These are phyloP conservation scores for Mycena epipterygia DNA, from an alignment of 768 basidiomycete species.

Conservation along the genomic window DNA sequence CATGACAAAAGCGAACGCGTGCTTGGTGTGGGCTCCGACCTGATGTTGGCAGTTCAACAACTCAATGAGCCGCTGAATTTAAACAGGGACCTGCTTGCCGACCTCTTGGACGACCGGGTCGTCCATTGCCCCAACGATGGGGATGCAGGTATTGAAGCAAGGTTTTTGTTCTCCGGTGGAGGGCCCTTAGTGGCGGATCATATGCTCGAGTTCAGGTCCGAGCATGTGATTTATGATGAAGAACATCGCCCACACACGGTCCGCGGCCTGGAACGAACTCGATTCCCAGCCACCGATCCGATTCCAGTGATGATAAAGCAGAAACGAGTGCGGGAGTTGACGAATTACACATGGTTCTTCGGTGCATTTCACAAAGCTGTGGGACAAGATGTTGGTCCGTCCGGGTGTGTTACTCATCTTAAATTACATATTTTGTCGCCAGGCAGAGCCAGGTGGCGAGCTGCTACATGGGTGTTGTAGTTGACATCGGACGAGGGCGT, in stretches of 20 bases:
- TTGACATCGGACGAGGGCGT: too few species aligned
- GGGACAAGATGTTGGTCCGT: too few species aligned
- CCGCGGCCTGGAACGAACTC: neutral
- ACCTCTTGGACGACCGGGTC: constrained; percentile 1
- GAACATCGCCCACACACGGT: neutral
- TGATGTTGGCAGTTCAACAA: too few species aligned
- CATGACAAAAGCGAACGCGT: too few species aligned
- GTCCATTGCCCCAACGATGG: neutral
- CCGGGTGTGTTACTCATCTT: too few species aligned
- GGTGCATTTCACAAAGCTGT: too few species aligned
- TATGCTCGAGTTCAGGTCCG: neutral
- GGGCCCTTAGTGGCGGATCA: neutral
- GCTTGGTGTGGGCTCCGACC: too few species aligned
- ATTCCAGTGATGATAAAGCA: neutral
- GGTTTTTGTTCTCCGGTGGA: neutral
- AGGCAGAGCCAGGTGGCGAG: too few species aligned
- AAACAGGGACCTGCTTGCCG: constrained; percentile 1
- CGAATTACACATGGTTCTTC: too few species aligned
- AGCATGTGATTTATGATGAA: neutral
- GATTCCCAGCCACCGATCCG: neutral
- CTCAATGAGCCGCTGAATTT: neutral
- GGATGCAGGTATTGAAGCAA: neutral
- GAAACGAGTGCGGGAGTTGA: neutral
- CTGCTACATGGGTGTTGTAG: too few species aligned
- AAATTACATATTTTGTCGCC: too few species aligned